Evolutionary conservation across 192 early-diverging fungal genomes (phyloP).

Genomic region (Neocallimastix lanati): DNA sequence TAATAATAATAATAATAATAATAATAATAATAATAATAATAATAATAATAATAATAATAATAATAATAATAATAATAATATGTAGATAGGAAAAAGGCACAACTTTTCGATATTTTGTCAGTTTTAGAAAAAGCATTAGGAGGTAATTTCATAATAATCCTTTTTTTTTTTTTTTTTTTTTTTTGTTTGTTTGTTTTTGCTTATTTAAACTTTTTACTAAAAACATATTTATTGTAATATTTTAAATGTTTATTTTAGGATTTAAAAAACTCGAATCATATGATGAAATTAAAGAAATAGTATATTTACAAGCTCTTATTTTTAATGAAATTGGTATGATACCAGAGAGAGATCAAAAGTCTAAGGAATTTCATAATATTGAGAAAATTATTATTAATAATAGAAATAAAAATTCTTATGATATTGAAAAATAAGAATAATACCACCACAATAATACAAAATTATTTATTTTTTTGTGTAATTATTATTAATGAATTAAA

Average conservation of each 20-base stretch:
- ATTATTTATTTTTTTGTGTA: too few species aligned
- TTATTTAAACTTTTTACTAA: too few species aligned
- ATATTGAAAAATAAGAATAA: neutral
- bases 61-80: too few species aligned
- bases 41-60: too few species aligned
- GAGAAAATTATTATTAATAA: neutral
- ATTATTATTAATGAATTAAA: too few species aligned
- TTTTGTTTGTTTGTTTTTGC: too few species aligned
- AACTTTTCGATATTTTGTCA: neutral
- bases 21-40: too few species aligned
- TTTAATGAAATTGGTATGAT: neutral
- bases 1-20: too few species aligned
- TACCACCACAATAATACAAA: too few species aligned
- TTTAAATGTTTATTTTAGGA: too few species aligned
- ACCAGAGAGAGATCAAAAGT: neutral
- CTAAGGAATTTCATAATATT: neutral
- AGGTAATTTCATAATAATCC: neutral
- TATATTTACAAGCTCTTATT: neutral
- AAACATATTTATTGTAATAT: too few species aligned
- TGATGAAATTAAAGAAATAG: neutral
- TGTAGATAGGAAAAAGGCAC: neutral
- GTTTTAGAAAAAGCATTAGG: neutral
- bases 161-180: too few species aligned
- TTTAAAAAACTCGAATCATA: neutral
- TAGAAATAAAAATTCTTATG: neutral